A percentile compares a stretch with the other conserved stretches of the same genome.
Evolutionary conservation across 345 rosid genomes (phyloP).

Genomic region (Lepidium didymum): DNA sequence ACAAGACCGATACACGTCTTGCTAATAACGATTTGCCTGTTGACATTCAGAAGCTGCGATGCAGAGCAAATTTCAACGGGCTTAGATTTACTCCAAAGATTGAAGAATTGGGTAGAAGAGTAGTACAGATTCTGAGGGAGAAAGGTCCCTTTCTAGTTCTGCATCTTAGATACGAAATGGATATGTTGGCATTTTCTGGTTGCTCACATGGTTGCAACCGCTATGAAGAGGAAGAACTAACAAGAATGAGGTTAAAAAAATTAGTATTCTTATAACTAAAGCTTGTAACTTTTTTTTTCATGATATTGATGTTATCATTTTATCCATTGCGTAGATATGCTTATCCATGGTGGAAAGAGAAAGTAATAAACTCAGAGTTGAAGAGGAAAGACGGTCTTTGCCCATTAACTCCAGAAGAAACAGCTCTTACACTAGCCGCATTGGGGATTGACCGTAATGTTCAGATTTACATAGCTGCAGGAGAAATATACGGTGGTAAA

Average conservation of each 20-base stretch:
- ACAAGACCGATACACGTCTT: constrained; percentile 89
- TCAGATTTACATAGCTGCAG: constrained; percentile 78
- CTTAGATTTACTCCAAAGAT: constrained; percentile 86
- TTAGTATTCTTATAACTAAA: background rate
- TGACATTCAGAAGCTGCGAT: constrained; percentile 87
- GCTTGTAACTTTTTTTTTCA: background rate
- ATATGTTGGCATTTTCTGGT: constrained; percentile 98
- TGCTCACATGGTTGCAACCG: constrained; percentile 86
- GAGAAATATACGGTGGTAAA: constrained; percentile 74
- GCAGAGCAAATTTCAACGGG: constrained; percentile 84
- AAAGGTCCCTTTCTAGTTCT: constrained; percentile 87
- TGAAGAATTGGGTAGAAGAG: constrained; percentile 83
- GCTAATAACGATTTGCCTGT: constrained; percentile 70
- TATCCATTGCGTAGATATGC: constrained; percentile 52
- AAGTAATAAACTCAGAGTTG: constrained; percentile 67
- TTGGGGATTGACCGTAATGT: constrained; percentile 63
- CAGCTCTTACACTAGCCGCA: constrained; percentile 64
- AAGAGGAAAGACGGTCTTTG: constrained; percentile 84
- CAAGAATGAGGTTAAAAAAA: constrained; percentile 75
- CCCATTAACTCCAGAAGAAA: constrained; percentile 90
- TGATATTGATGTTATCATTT: background rate
- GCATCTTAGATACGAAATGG: constrained; percentile 99
- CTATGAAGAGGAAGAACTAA: constrained; percentile 87
- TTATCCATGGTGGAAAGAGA: constrained; percentile 95
- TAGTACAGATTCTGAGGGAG: constrained; percentile 64